Evolutionary conservation across 2,329 filamentous ascomycete species (phyloP).

Genomic region (Cercospora zeina): DNA sequence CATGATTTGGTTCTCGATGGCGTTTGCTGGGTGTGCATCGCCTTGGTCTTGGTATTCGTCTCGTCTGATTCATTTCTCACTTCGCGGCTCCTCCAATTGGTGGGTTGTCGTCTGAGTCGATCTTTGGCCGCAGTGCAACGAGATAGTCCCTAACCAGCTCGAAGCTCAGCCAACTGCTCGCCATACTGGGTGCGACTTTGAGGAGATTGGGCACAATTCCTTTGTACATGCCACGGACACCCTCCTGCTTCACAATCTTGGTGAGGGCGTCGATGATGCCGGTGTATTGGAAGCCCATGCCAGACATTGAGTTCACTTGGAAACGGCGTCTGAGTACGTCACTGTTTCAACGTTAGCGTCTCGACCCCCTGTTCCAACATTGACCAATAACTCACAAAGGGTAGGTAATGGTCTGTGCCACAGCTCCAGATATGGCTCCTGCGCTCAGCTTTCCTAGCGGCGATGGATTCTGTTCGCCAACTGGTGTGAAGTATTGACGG

Average conservation of each 20-base stretch:
- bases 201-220: constrained; percentile 92
- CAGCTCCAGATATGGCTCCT: constrained; percentile 90
- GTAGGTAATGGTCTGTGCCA: constrained; percentile 97
- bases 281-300: constrained; percentile 95
- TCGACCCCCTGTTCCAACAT: background rate
- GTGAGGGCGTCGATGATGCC: constrained; percentile 79
- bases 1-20: background rate
- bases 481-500: constrained; percentile 77
- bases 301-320: constrained; percentile 98
- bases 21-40: background rate
- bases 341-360: constrained; percentile 47
- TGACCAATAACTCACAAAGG: constrained; percentile 70
- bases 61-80: constrained; percentile 5
- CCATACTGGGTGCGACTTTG: constrained; percentile 98
- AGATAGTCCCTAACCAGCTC: constrained; percentile 90
- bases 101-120: constrained; percentile 21
- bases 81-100: constrained; percentile 19
- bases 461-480: constrained; percentile 81
- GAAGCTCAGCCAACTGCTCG: constrained; percentile 96
- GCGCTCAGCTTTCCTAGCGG: constrained; percentile 79
- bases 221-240: constrained; percentile 84
- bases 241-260: constrained; percentile 81
- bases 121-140: constrained; percentile 45
- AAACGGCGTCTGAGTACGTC: constrained; percentile 91
- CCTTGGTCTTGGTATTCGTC: background rate